Evolutionary conservation across 305 asterid species (phyloP), one percentile per base, ranked within the genome.

Genomic region (Fraxinus angustifolia): DNA sequence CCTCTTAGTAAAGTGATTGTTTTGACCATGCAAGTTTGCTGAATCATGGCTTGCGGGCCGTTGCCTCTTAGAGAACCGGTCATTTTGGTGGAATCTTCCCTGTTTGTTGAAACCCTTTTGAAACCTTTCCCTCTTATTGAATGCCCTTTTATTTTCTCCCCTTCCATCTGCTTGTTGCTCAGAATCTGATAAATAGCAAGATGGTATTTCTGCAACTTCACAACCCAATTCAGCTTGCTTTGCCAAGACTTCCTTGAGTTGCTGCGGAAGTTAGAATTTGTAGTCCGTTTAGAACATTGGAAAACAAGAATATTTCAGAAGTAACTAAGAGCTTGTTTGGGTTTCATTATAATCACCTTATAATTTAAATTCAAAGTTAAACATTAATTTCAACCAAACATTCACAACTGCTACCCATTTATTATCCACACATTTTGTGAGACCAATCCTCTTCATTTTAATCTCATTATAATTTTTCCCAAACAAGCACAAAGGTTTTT

Each of bases 201-300:
- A 76, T 67, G 99, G 99, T 86, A 95, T 88, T 88, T 95, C 99
- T 56, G 99, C 98, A 82, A 92, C 98, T 89, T 91, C 98, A 84
- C 91, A 89, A 2, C 99, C 99, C 82, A 96, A 87, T 85, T 96
- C 98, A 82, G 96, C 98, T 87, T 96, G 99, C 88, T 93, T 94
- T 33, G 92, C 97, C 88, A 96, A 85, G 85, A 96, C 84, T 83
- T 94, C 98, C 90, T 90, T 93, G 80, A 96, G 97, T 89, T 89
- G 97, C 99, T 96, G 93, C 73, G 58, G 83, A 78, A 81, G 40
- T 56, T 74, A 30, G 33, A 28, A 42, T 3, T 65, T 75, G 82
- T 77, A 68, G 82, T 72, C 80, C 42, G 38, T 53, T 78, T 48
- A 53, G 30, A 67, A 26, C 38, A 76, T n/a, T 40, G 76, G 58